Evolutionary conservation across 2,329 filamentous ascomycete species (phyloP), one percentile per base, ranked within the genome.

Genomic region (Pseudomassariella vexata): DNA sequence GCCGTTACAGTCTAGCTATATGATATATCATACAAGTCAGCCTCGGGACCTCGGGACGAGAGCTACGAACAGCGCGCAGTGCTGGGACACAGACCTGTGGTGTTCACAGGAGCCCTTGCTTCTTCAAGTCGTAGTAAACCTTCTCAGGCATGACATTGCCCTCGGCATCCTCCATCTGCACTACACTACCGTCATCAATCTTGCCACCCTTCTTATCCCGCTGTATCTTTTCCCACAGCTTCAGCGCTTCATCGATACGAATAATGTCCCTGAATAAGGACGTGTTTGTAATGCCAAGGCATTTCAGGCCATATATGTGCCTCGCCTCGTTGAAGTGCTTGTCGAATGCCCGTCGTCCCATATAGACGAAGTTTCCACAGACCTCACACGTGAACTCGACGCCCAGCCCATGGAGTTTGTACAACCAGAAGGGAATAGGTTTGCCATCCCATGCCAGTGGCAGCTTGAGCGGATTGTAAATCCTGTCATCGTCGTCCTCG

Each of bases 131-230:
- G 45, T 89, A 81, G 59, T 95, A 98, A 34, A 98, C 90, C 70
- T 95, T 94, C 65, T 95, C 88, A 0, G 94, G 92, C 92, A 98
- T 98, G 36, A 98, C 92, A 51, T 98, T 96, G 28, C 92, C 92
- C 55, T 94, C 85, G 0, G 79, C 85, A 58, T 98, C 92, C 68
- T 98, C 92, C 92, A 98, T 98, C 68, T 98, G 88, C 30, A 96
- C 86, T 8, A 98, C 76, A 38, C 83, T 86, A 23, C 90, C 87
- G 26, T 84, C 82, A 40, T 82, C 79, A 1, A 82, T 69, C 55
- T 79, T 82, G 42, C 79, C 78, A 57, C 78, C 82, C 69, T 85
- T 87, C 60, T 85, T 82, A 45, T 95, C 88, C 36, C 78, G 70
- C 56, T 94, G 83, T 16, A 98, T 82, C 71, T 95, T 95, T 39